Evolutionary conservation across 2,329 filamentous ascomycete species (phyloP), one percentile per base, ranked within the genome.

Genomic region (Phaeosphaeriaceae sp.): DNA sequence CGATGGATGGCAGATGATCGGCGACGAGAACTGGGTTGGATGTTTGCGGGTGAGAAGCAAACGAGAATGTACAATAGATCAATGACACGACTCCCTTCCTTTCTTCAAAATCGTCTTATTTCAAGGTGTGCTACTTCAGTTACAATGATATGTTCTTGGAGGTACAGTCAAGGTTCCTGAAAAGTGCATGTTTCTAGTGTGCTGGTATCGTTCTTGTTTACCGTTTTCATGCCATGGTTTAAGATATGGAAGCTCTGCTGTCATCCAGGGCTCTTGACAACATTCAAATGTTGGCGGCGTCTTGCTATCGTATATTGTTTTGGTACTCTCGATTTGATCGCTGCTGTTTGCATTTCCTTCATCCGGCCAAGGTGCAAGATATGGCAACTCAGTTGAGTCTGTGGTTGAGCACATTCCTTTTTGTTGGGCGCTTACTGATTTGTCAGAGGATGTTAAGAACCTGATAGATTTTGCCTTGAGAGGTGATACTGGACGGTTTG

Each of bases 211-310:
- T 13, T 20, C 36, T 23, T 39, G 12, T 16, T 12, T 7, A 7
- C 11, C 21, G 12, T 23, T 21, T 21, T 21, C 23, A 11, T 32
- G 11, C 42, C 33, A 46, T 11, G 42, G 42, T 23, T 28, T 18
- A 8, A 46, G 33, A 39, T 46, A 32, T 12, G 42, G 42, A 13
- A 46, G 17, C 6, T 46, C 42, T 6, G 42, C 16, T 20, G 42
- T 32, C n/a, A 17, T 20, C 42, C 42, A 46, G 7, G 42, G 32
- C 9, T 46, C 21, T 11, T 18, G 16, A 13, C 33, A 17, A 8
- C 15, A 11, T 43, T 16, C 16, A 2, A 29, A 33, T 15, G n/a
- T 9, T 28, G 38, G 20, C 38, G 20, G 6, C 12, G 20, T 15
- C 20, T 43, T 33, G 6, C 2, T 18, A 33, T 13, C 13, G 16